These are phyloP conservation scores for Emergomyces orientalis DNA, from an alignment of 2,329 filamentous ascomycete genomes.

Conservation along the genomic window DNA sequence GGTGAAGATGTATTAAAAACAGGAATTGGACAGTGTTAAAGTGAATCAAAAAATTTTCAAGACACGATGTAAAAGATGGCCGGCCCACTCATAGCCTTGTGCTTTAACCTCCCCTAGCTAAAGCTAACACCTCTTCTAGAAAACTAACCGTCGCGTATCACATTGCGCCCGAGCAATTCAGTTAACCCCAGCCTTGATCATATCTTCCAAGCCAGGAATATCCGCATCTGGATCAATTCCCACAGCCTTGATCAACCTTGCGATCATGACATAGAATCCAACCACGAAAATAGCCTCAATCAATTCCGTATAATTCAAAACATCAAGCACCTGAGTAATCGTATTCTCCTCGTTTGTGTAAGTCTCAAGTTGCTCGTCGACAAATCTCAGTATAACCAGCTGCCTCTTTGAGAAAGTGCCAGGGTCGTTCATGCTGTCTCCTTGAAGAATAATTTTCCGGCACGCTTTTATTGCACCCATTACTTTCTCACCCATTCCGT, in stretches of 20 bases:
- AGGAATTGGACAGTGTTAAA: too few species aligned
- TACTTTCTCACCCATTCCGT: not conserved
- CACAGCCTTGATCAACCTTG: slow-evolving; percentile 2
- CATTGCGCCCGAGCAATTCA: not conserved
- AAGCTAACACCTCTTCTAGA: too few species aligned
- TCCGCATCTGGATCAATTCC: not conserved
- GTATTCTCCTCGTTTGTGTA: not conserved
- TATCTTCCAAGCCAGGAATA: not conserved
- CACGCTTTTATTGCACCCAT: not conserved
- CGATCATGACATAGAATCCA: slow-evolving; percentile 2
- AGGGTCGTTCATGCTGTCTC: not conserved
- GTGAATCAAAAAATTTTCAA: too few species aligned
- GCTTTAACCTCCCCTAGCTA: too few species aligned
- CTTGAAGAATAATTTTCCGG: not conserved
- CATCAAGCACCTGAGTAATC: not conserved
- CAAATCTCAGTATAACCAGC: not conserved
- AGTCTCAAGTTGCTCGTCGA: not conserved
- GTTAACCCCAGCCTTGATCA: slow-evolving; percentile 1
- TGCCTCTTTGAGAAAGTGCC: not conserved
- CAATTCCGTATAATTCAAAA: not conserved
- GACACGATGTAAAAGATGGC: too few species aligned
- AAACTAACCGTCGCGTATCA: not conserved
- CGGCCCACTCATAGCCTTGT: too few species aligned
- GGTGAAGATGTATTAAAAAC: too few species aligned
- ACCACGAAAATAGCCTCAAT: not conserved